phyloP scores from a whole-genome alignment of 495 filamentous ascomycete species.

The Xylaria telfairii region DNA sequence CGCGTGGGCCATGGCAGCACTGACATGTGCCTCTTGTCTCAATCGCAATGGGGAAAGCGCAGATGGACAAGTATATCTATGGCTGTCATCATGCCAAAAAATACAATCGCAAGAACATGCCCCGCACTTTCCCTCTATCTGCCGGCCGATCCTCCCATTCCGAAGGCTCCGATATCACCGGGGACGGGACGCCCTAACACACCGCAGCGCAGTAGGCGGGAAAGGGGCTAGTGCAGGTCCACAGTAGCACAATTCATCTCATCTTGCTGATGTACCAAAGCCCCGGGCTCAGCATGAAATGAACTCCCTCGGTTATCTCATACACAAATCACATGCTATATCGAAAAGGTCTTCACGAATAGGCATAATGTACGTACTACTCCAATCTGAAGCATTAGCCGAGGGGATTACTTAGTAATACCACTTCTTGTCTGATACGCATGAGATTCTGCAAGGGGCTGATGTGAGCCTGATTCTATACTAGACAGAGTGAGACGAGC shows the following conservation, averaged over 20 bases:
- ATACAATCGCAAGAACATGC: background rate
- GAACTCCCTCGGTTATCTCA: too few species aligned
- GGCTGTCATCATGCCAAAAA: background rate
- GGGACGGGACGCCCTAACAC: background rate
- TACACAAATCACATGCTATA: background rate
- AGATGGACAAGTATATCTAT: background rate
- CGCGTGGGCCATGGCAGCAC: constrained; percentile 3
- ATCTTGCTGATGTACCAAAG: background rate
- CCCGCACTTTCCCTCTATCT: background rate
- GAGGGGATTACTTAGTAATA: background rate
- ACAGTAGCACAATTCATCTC: background rate
- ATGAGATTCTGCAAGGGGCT: background rate
- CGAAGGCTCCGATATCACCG: constrained; percentile 7
- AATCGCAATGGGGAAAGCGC: background rate
- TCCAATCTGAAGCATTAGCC: background rate
- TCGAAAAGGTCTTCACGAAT: background rate
- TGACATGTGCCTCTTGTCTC: background rate
- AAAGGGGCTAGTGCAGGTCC: background rate
- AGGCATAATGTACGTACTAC: background rate
- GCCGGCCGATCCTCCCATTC: constrained; percentile 1
- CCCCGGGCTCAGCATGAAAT: background rate
- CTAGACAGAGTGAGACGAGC: background rate
- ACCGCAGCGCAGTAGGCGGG: background rate
- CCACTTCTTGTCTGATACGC: background rate
- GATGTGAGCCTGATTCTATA: background rate